Evolutionary conservation across 2,329 filamentous ascomycete genomes (phyloP).

Genomic region (Orbilia ellipsospora): DNA sequence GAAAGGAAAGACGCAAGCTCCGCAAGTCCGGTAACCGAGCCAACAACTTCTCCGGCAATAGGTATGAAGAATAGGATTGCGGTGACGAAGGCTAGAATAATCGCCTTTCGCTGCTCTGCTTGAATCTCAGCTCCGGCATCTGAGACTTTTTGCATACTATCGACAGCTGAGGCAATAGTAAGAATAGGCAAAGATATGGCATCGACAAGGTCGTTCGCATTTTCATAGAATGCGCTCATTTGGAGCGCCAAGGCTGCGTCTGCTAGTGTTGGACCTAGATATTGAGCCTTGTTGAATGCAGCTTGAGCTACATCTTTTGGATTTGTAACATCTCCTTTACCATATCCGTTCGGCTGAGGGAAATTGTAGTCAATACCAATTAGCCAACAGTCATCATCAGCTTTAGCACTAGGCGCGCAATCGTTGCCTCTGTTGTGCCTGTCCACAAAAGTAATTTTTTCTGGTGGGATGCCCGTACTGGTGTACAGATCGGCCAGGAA

Average conservation of each 20-base stretch:
- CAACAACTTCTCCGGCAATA: slow-evolving; percentile 1
- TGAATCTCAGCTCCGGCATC: slow-evolving; percentile 1
- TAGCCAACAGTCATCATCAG: neutral
- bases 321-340: too few species aligned
- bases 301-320: too few species aligned
- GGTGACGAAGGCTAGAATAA: slow-evolving; percentile 4
- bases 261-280: too few species aligned
- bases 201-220: neutral
- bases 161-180: neutral
- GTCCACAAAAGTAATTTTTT: neutral
- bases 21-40: neutral
- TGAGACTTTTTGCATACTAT: neutral
- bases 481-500: neutral
- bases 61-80: slow-evolving; percentile 8
- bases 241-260: neutral
- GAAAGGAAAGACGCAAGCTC: neutral
- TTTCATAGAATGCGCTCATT: neutral
- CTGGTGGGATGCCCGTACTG: neutral
- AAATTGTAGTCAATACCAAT: too few species aligned
- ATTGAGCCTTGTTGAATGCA: too few species aligned
- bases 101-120: slow-evolving; percentile 4
- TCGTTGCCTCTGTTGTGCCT: neutral
- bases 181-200: slow-evolving; percentile 3
- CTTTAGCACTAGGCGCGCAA: neutral
- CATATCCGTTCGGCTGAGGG: too few species aligned